phyloP scores from a whole-genome alignment of 805 yeast genomes.

The Candida hispaniensis region DNA sequence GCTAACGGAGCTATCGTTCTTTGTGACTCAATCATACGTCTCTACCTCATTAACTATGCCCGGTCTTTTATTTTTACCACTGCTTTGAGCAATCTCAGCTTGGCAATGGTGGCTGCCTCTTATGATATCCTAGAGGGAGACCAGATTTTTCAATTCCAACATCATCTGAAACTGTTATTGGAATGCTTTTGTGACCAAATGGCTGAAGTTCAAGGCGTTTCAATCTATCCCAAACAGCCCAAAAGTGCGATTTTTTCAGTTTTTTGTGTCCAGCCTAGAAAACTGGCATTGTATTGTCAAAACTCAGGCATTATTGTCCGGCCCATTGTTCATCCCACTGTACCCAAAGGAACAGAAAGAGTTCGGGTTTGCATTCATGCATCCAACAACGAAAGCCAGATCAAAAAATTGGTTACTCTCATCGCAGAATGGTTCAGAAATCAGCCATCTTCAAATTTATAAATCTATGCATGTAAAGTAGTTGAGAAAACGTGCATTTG shows the following conservation, averaged over 20 bases:
- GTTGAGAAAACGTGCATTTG: too few relatives aligned
- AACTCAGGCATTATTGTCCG: conserved; percentile 20
- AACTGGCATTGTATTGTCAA: conserved; percentile 21
- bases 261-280: conserved; percentile 19
- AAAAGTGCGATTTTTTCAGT: conserved; percentile 16
- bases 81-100: conserved; percentile 17
- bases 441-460: too few relatives aligned
- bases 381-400: conserved; percentile 18
- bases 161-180: conserved; percentile 1
- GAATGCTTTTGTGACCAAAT: neutral
- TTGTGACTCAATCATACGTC: conserved; percentile 17
- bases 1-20: conserved; percentile 22
- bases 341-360: conserved; percentile 23
- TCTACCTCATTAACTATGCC: conserved; percentile 22
- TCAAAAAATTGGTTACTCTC: too few relatives aligned
- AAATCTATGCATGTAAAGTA: too few relatives aligned
- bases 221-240: conserved; percentile 4
- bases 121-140: conserved; percentile 16
- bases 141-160: neutral
- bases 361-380: conserved; percentile 22
- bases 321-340: conserved; percentile 24
- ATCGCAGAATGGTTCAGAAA: too few relatives aligned
- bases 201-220: conserved; percentile 1
- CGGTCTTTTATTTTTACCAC: conserved; percentile 24
- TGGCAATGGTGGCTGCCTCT: conserved; percentile 20